These are phyloP conservation scores for Globisporangium canariense DNA, from an alignment of 352 stramenopile species.

Conservation along the genomic window DNA sequence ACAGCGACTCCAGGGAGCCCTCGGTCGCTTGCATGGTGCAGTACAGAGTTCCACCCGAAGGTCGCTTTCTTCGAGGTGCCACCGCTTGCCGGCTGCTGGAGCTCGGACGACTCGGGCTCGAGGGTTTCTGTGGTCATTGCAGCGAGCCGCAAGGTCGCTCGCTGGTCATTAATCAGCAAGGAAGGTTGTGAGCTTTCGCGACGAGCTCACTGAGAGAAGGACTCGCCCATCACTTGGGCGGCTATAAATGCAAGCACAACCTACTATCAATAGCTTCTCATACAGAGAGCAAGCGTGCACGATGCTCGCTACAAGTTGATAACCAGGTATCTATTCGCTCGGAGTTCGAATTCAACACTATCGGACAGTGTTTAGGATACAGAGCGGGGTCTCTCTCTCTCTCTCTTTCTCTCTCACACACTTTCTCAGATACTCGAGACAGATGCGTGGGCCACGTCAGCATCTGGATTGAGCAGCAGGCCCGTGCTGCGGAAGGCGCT, in stretches of 20 bases:
- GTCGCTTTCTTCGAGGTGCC: not conserved
- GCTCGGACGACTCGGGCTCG: not conserved
- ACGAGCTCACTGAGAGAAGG: not conserved
- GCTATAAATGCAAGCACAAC: not conserved
- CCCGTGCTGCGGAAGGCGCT: constrained; percentile 31
- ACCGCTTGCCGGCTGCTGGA: not conserved
- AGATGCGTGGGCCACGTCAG: constrained; percentile 7
- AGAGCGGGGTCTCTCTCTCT: too few relatives aligned
- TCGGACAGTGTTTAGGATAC: too few relatives aligned
- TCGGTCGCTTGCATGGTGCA: constrained; percentile 8
- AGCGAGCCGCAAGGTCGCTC: not conserved
- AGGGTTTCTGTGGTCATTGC: not conserved
- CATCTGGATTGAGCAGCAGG: not conserved
- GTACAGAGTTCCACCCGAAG: constrained; percentile 13
- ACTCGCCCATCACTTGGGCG: not conserved
- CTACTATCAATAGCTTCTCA: not conserved
- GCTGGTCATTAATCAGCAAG: not conserved
- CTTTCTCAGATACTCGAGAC: constrained; percentile 16
- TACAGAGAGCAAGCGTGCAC: too few relatives aligned
- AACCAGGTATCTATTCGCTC: not conserved
- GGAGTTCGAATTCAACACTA: not conserved
- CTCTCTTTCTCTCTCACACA: too few relatives aligned
- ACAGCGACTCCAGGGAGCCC: not conserved
- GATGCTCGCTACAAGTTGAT: too few relatives aligned
- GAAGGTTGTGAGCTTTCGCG: not conserved